These are phyloP conservation scores for Phytophthora pisi DNA, from an alignment of 352 stramenopile species.

Conservation along the genomic window DNA sequence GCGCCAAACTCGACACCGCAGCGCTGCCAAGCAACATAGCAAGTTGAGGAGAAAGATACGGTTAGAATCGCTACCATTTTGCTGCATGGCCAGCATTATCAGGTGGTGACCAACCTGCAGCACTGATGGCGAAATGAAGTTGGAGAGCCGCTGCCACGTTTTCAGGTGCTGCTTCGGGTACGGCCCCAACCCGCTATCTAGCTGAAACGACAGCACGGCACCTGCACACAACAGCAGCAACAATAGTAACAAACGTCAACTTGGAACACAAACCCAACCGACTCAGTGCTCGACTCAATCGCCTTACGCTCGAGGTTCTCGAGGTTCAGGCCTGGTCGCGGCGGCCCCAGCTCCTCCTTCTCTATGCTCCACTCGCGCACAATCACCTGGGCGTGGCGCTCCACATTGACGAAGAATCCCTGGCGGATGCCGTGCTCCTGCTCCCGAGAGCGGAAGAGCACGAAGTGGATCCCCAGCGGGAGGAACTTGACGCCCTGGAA, in stretches of 20 bases:
- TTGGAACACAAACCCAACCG: not conserved
- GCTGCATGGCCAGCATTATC: not conserved
- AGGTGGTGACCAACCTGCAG: slow-evolving; percentile 44
- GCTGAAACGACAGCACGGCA: slow-evolving; percentile 76
- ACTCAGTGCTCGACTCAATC: not conserved
- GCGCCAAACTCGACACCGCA: slow-evolving; percentile 68
- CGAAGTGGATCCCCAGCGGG: slow-evolving; percentile 79
- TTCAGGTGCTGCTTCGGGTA: slow-evolving; percentile 84
- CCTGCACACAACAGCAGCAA: slow-evolving; percentile 25
- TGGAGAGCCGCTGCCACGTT: slow-evolving; percentile 73
- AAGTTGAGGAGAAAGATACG: not conserved
- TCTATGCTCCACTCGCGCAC: slow-evolving; percentile 79
- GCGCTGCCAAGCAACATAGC: slow-evolving; percentile 37
- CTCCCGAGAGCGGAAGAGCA: slow-evolving; percentile 78
- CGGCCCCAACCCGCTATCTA: slow-evolving; percentile 76
- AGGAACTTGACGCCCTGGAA: slow-evolving; percentile 90
- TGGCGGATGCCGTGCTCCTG: slow-evolving; percentile 84
- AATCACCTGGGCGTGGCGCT: slow-evolving; percentile 65
- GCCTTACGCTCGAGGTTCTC: slow-evolving; percentile 72
- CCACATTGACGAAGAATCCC: slow-evolving; percentile 79
- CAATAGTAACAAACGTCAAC: slow-evolving; percentile 3
- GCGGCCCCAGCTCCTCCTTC: slow-evolving; percentile 73
- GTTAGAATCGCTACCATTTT: not conserved
- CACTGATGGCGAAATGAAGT: slow-evolving; percentile 65
- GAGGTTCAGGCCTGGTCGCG: slow-evolving; percentile 62